These are phyloP conservation scores for Lentinula detonsa DNA, from an alignment of 768 basidiomycete species.

Conservation along the genomic window DNA sequence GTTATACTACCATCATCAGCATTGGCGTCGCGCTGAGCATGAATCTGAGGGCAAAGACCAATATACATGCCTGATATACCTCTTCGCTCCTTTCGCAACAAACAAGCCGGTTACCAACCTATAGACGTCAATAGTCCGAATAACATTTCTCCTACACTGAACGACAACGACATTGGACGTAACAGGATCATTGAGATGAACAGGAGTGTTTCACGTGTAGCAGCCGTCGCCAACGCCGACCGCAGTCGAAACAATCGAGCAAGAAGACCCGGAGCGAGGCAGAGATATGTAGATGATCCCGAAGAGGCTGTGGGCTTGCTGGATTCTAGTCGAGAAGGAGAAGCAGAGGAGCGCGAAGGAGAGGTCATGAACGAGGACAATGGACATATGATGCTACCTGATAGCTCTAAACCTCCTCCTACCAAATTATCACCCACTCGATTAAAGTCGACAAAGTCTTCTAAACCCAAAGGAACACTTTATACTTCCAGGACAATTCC, in stretches of 20 bases:
- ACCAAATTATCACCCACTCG: background rate
- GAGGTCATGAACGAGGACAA: constrained; percentile 9
- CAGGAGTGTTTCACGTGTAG: constrained; percentile 5
- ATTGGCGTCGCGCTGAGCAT: background rate
- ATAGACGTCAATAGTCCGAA: constrained; percentile 19
- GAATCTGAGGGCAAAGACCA: background rate
- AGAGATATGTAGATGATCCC: constrained; percentile 55
- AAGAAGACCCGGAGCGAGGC: constrained; percentile 36
- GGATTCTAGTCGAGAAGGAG: constrained; percentile 31
- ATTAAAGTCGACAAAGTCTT: constrained; percentile 19
- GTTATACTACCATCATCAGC: too few species aligned
- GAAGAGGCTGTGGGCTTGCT: constrained; percentile 53
- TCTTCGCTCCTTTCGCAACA: constrained; percentile 43
- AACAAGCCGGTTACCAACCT: constrained; percentile 39
- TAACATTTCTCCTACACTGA: constrained; percentile 11
- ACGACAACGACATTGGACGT: constrained; percentile 18
- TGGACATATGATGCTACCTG: constrained; percentile 16
- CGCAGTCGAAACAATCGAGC: constrained; percentile 15
- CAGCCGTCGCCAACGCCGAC: constrained; percentile 24
- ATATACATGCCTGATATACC: constrained; percentile 64
- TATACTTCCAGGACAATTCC: constrained; percentile 67
- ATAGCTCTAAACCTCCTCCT: background rate
- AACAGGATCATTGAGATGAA: background rate
- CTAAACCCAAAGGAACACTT: constrained; percentile 39
- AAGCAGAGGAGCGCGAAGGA: constrained; percentile 23